A percentile compares a stretch with the other conserved stretches of the same genome.
Evolutionary conservation across 257 asterid species (phyloP).

Genomic region (Solanum peruvianum): DNA sequence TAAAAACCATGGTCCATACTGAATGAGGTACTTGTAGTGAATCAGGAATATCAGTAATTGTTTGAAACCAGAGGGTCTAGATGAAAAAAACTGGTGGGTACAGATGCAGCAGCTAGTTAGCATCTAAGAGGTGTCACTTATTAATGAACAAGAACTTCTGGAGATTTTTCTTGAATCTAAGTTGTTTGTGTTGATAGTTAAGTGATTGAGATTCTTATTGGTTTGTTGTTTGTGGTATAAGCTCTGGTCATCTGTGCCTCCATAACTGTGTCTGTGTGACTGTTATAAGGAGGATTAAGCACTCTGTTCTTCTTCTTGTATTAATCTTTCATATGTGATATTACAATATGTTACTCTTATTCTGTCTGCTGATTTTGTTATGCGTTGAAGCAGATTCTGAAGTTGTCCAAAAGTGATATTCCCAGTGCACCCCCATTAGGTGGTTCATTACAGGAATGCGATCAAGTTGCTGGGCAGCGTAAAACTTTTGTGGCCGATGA

Average conservation of each 20-base stretch:
- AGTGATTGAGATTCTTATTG: neutral
- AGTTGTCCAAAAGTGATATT: conserved; percentile 19
- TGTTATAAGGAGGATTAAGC: neutral
- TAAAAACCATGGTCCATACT: neutral
- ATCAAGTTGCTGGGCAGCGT: conserved; percentile 29
- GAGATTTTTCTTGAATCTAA: neutral
- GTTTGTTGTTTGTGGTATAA: neutral
- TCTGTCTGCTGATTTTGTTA: conserved; percentile 14
- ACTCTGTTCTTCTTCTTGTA: neutral
- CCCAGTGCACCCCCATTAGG: conserved; percentile 85
- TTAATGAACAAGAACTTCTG: neutral
- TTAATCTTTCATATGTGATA: neutral
- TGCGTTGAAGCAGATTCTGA: conserved; percentile 11
- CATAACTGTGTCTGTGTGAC: neutral
- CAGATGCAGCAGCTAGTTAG: neutral
- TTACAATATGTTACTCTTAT: neutral
- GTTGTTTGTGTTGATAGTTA: neutral
- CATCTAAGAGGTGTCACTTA: neutral
- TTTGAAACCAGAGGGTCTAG: neutral
- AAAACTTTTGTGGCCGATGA: conserved; percentile 14
- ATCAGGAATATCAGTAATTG: neutral
- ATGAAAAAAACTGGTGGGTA: neutral
- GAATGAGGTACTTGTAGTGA: neutral
- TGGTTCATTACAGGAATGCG: conserved; percentile 11
- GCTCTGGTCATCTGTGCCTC: neutral